Evolutionary conservation across 2,329 filamentous ascomycete genomes (phyloP).

Genomic region (Aspergillus brunneoviolaceus): DNA sequence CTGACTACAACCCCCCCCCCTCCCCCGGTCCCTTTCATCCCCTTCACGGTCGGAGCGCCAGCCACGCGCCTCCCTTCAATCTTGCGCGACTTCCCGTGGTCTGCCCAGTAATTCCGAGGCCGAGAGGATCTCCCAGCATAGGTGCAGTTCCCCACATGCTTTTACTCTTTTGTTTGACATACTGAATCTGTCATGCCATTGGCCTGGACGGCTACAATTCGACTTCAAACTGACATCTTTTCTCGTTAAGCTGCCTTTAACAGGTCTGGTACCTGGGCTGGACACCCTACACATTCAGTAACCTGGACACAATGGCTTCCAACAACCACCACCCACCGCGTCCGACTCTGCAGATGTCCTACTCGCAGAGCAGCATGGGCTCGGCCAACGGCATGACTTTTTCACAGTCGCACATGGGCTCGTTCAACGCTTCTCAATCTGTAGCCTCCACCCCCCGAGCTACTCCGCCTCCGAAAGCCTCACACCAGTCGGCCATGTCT

Average conservation of each 20-base stretch:
- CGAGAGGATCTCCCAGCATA: slow-evolving; percentile 24
- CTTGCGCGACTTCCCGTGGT: slow-evolving; percentile 24
- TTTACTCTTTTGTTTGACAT: slow-evolving; percentile 16
- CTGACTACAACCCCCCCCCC: not conserved
- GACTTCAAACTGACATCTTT: not conserved
- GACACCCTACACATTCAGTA: slow-evolving; percentile 7
- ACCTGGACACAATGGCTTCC: slow-evolving; percentile 29
- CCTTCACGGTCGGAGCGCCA: slow-evolving; percentile 23
- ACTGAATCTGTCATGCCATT: slow-evolving; percentile 13
- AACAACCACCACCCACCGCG: slow-evolving; percentile 30
- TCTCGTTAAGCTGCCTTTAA: not conserved
- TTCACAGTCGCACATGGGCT: slow-evolving; percentile 41
- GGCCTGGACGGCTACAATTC: not conserved
- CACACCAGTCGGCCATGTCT: slow-evolving; percentile 45
- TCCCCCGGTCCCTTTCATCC: slow-evolving; percentile 19
- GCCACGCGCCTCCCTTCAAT: slow-evolving; percentile 36
- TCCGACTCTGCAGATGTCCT: slow-evolving; percentile 36
- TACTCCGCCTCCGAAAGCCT: slow-evolving; percentile 44
- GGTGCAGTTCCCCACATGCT: slow-evolving; percentile 26
- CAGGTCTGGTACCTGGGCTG: slow-evolving; percentile 7
- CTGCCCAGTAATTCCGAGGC: slow-evolving; percentile 5
- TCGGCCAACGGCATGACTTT: slow-evolving; percentile 40
- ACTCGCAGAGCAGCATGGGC: slow-evolving; percentile 40
- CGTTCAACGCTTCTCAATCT: slow-evolving; percentile 47
- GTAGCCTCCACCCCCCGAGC: slow-evolving; percentile 46